Evolutionary conservation across 164 flowering plant genomes (phyloP), one percentile per base, ranked within the genome.

Genomic region (Kalanchoe fedtschenkoi): DNA sequence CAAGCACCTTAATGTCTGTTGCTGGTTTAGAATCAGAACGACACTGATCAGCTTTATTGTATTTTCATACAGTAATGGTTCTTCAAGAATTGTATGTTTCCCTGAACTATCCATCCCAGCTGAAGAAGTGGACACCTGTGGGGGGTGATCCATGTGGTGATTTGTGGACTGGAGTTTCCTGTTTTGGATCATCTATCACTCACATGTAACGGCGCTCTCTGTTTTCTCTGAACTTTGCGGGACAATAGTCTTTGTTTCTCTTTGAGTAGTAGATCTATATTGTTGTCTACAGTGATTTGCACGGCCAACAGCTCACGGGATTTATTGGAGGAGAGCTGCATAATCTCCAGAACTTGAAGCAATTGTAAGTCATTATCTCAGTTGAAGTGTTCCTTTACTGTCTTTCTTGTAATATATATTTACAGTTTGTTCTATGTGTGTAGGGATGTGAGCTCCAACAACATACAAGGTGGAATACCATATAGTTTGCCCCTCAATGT

Each of bases 131-230:
- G 97, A 85, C 66, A 37, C 32, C 42, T 28, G 68, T 62, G 11
- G 78, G 79, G 6, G 89, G 86, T 13, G 97, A 91, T 65, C 97
- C 97, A 9, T 91, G 97, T 63, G 80, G 46, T 26, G 87, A 91
- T 51, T 71, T 73, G 15, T 91, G 97, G 96, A 75, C 69, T 6
- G 97, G 97, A 65, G 77, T 91, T 29, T 70, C 80, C 15, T 91
- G 97, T 66, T 69, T 32, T 53, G 85, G 77, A 2, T 75, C 96
- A 62, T 81, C 90, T 11, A 73, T 88, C 16, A 67, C 74, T 60
- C 65, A 73, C 76, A 74, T 91, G 97, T 88, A 78, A 65, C 34
- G 34, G 35, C 19, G 44, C 32, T 1, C 32, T 5, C 56, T 39
- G 21, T n/a, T 32, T n/a, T 14, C 1, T 5, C 21, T 51, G 10